Evolutionary conservation across 257 asterid species (phyloP), one percentile per base, ranked within the genome.

Genomic region (Solanum chiquidenum): DNA sequence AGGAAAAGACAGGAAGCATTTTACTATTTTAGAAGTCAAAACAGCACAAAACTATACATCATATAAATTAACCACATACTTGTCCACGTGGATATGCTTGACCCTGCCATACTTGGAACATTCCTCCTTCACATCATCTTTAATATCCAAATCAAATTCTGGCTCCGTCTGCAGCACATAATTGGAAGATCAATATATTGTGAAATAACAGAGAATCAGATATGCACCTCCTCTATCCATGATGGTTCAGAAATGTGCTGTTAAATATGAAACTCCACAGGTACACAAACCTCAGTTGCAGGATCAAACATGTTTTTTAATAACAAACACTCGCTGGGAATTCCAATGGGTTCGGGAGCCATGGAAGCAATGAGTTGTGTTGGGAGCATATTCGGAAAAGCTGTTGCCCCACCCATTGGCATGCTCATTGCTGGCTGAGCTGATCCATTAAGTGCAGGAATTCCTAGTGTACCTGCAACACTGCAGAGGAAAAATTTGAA

Each of bases 221-320:
- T 79, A 42, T 42, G 14, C 62, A 77, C 38, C 64, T 77, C 25
- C 64, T 52, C 55, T 27, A 13, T 46, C 84, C 25, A 14, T 25
- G 84, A 79, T 79, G 84, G 31, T 35, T 44, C 25, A 44, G 35
- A 77, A 79, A 79, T 44, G 25, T 14, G n/a, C 25, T 44, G 55
- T 55, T 29, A 75, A 55, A 66, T 87, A 38, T 38, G 31, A 38
- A 66, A 83, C 38, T 16, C 58, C 64, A 37, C 46, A 13, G 7
- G n/a, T 52, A 35, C 49, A 91, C 93, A 18, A 84, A 97, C 99
- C 99, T 97, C 99, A 62, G 94, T 62, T 69, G 94, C 92, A 64
- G 99, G 99, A 90, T 97, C 99, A 76, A 95, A 97, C 99, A 97
- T 97, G 90, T 97, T 97, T 94, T 97, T 97, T 91, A 97, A 92